A percentile compares a stretch with the other conserved stretches of the same genome.
Evolutionary conservation across 108 stramenopile species (phyloP).

Genomic region (Pseudonitzschia delicatissima): DNA sequence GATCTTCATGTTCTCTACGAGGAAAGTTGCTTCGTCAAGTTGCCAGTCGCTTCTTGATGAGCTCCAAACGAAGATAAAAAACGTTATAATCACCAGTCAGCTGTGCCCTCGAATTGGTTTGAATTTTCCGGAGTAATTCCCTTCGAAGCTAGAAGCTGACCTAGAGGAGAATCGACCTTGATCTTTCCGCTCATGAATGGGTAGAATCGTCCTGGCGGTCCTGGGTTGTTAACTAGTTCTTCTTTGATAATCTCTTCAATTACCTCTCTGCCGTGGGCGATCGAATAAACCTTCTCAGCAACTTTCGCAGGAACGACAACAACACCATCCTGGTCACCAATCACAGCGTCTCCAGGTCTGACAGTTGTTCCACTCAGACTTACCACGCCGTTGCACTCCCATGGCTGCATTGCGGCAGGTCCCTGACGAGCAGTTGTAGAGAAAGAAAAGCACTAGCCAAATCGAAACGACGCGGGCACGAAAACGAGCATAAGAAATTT

Average conservation of each 20-base stretch:
- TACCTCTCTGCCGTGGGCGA: constrained; percentile 85
- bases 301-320: constrained; percentile 88
- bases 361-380: constrained; percentile 66
- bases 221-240: constrained; percentile 85
- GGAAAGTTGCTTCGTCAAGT: too few species aligned
- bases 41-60: too few species aligned
- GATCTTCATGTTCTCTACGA: too few species aligned
- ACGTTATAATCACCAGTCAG: constrained; percentile 87
- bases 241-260: constrained; percentile 93
- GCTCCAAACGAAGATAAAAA: too few species aligned
- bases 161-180: constrained; percentile 86
- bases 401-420: constrained; percentile 88
- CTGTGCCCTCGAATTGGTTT: constrained; percentile 87
- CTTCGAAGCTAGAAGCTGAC: constrained; percentile 73
- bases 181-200: constrained; percentile 91
- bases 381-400: constrained; percentile 85
- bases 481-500: background rate
- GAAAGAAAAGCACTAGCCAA: constrained; percentile 37
- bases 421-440: constrained; percentile 57
- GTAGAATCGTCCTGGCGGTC: constrained; percentile 89
- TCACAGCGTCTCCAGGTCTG: constrained; percentile 88
- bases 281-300: constrained; percentile 82
- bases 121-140: constrained; percentile 90
- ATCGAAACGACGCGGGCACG: background rate
- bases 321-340: constrained; percentile 91